Base-by-base conservation (phyloP, 208 protist species). In the Wallacemonas sp. region DNA sequence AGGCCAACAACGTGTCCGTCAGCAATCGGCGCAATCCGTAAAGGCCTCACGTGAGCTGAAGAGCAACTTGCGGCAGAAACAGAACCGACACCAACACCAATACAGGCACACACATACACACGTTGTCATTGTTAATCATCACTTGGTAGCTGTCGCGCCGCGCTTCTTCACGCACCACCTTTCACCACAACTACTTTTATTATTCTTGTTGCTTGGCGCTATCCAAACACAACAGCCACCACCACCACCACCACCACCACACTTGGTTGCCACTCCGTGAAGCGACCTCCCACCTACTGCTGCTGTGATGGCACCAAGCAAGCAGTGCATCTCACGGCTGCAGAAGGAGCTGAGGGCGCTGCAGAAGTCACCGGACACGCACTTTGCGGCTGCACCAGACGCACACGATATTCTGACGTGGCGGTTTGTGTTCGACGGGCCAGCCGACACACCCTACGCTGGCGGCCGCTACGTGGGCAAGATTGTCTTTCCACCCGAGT, bases 401-500 rank as follows among this genome's bases (percentile, higher is more conserved):
- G 60, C 73, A 3, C 33, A 72, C 21, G 97, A 99, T 81, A 89
- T 99, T 56, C 96, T 99, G 38, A 83, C 91, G 30, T 99, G 98
- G 96, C 81, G 74, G 43, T 83, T 85, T 23, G 58, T 83, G 19
- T 58, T 88, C 38, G 34, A 71, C 39, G 76, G 80, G 1, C 76
- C 76, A 2, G 65, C 14, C 1, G 73, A 36, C 46, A 81, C 72
- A 11, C 65, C 57, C 1, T 87, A 87, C 55, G 73, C 52, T 24
- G 97, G 94, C 23, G 98, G 98, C 12, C 76, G 97, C 56, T 99
- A 99, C 75, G 81, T 99, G 60, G 98, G 98, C 1, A 75, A 94
- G 41, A 85, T 99, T 21, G 72, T 94, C 9, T 92, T 99, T 27
- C 95, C 96, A 0, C 27, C 82, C 4, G 90, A 99, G 30, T 99